phyloP scores from a whole-genome alignment of 805 yeast genomes.

The Candida taoyuanica region DNA sequence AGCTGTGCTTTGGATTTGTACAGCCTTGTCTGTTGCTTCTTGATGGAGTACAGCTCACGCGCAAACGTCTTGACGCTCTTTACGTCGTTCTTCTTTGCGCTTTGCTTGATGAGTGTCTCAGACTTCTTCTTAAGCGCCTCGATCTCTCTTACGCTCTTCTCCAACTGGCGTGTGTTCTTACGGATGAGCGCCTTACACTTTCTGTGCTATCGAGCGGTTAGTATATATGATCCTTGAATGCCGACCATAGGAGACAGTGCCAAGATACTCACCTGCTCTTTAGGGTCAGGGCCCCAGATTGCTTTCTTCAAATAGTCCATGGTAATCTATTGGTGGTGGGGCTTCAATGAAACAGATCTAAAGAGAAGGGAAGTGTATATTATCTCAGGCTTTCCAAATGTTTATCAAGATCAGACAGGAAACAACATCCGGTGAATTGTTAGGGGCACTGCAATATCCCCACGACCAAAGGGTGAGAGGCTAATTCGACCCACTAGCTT shows the following conservation, averaged over 20 bases:
- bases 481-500: no score
- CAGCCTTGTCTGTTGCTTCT: conserved; percentile 69
- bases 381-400: not conserved
- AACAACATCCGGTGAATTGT: no score
- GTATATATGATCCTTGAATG: not conserved
- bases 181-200: conserved; percentile 76
- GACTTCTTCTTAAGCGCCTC: conserved; percentile 71
- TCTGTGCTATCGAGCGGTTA: conserved; percentile 34
- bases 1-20: conserved; percentile 80
- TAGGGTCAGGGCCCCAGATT: conserved; percentile 96
- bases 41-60: conserved; percentile 67
- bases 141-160: conserved; percentile 56
- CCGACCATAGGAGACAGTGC: no score
- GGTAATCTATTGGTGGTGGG: not conserved
- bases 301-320: conserved; percentile 87
- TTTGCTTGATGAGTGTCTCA: conserved; percentile 63
- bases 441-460: no score
- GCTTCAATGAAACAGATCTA: not conserved
- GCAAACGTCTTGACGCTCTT: conserved; percentile 79
- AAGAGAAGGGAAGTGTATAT: no score
- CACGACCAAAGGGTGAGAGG: no score
- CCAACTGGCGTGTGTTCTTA: conserved; percentile 79
- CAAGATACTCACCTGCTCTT: conserved; percentile 57
- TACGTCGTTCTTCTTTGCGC: conserved; percentile 72
- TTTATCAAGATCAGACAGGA: not conserved